Evolutionary conservation across 768 basidiomycete species (phyloP).

Genomic region (Termitomyces sp.): DNA sequence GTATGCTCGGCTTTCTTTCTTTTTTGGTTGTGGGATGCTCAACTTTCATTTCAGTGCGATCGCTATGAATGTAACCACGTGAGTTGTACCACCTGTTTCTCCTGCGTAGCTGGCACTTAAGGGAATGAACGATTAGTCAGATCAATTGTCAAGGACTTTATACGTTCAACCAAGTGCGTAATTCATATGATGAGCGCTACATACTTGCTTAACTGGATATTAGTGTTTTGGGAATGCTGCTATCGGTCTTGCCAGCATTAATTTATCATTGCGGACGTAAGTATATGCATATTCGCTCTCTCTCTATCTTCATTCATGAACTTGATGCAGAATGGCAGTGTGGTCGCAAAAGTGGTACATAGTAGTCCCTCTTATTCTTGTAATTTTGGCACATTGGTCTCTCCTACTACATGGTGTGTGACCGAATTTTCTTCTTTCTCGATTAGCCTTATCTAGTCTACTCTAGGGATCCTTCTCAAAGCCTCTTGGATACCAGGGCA

Average conservation of each 20-base stretch:
- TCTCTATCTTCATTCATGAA: background rate
- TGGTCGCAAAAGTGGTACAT: conserved; percentile 61
- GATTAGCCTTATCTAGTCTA: background rate
- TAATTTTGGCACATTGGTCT: conserved; percentile 73
- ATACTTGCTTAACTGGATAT: background rate
- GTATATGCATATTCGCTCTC: conserved; percentile 16
- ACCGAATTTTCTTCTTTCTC: background rate
- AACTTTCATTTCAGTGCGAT: conserved; percentile 39
- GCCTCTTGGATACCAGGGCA: conserved; percentile 48
- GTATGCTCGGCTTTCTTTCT: conserved; percentile 34
- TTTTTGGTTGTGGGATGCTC: conserved; percentile 2
- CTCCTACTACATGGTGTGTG: conserved; percentile 59
- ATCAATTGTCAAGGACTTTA: conserved; percentile 67
- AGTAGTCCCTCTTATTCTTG: conserved; percentile 43
- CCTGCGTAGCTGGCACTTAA: conserved; percentile 6
- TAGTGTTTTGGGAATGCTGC: conserved; percentile 59
- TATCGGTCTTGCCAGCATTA: conserved; percentile 69
- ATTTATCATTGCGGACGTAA: conserved; percentile 66
- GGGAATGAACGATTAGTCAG: conserved; percentile 27
- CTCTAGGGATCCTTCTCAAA: conserved; percentile 53
- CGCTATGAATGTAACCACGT: conserved; percentile 56
- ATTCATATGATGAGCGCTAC: background rate
- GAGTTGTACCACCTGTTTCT: conserved; percentile 16
- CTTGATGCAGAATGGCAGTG: conserved; percentile 54
- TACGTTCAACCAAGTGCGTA: conserved; percentile 56